phyloP scores from a whole-genome alignment of 78 protist genomes.

The Dictyostelium capitatum region DNA sequence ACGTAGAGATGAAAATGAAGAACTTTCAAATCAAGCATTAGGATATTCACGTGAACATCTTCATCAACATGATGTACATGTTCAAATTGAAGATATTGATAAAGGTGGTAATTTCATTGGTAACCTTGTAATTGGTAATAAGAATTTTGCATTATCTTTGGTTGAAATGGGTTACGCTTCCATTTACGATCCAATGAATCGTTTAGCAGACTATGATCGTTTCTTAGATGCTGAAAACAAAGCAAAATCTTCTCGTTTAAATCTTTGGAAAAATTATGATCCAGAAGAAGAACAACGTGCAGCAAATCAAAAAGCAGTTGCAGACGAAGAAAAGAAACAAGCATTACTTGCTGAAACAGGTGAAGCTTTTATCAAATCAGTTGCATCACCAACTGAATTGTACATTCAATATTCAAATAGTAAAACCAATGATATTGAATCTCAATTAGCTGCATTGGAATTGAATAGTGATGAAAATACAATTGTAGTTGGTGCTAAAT shows the following conservation, averaged over 20 bases:
- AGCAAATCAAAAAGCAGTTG: background rate
- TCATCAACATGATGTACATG: slow-evolving; percentile 55
- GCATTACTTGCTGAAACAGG: slow-evolving; percentile 13
- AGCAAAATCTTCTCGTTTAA: slow-evolving; percentile 53
- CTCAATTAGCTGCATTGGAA: slow-evolving; percentile 25
- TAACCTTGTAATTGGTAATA: slow-evolving; percentile 2
- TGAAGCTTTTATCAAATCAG: slow-evolving; percentile 26
- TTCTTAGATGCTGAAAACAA: slow-evolving; percentile 62
- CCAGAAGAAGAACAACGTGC: slow-evolving; percentile 70
- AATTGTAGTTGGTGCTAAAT: background rate
- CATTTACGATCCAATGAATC: slow-evolving; percentile 43
- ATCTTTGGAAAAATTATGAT: slow-evolving; percentile 83
- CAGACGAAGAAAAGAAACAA: slow-evolving; percentile 55
- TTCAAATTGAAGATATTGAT: slow-evolving; percentile 60
- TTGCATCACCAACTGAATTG: slow-evolving; percentile 50
- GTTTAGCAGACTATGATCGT: background rate
- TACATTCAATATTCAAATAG: slow-evolving; percentile 31
- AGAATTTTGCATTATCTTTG: slow-evolving; percentile 44
- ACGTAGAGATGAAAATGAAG: slow-evolving; percentile 55
- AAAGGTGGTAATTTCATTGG: slow-evolving; percentile 85
- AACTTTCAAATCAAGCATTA: slow-evolving; percentile 32
- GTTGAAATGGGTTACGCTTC: slow-evolving; percentile 73
- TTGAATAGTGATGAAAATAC: background rate
- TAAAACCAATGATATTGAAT: slow-evolving; percentile 36
- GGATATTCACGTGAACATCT: slow-evolving; percentile 29